A percentile compares a stretch with the other conserved stretches of the same genome.
Conservation (phyloP, 78 protist genomes). For the Chrysochromulina parva region DNA sequence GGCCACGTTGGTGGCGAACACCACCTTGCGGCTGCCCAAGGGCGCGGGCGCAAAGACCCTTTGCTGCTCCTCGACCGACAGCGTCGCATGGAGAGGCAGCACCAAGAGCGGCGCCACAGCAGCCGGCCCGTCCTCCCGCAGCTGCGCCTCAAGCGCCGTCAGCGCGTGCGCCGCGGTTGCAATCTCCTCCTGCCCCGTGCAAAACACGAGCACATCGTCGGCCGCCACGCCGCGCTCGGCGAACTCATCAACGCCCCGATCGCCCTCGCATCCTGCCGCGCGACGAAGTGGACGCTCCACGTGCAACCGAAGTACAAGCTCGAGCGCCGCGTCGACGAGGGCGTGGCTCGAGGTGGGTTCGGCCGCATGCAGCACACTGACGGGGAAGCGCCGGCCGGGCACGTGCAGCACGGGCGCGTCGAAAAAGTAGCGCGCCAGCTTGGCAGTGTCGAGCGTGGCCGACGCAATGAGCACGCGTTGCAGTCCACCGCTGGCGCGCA, state of each 20-base stretch:
- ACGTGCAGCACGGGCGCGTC: not conserved
- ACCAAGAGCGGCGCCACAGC: not conserved
- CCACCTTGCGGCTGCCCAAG: slow-evolving; percentile 16
- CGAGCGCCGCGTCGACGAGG: not conserved
- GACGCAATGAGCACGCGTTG: slow-evolving; percentile 71
- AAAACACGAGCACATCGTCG: slow-evolving; percentile 76
- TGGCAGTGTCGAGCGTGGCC: slow-evolving; percentile 83
- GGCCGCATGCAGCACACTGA: slow-evolving; percentile 17
- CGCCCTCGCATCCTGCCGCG: no score
- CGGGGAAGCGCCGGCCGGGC: not conserved
- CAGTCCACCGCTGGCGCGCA: not conserved
- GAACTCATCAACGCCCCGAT: no score
- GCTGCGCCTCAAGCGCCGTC: not conserved
- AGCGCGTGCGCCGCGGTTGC: not conserved
- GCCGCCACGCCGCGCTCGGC: slow-evolving; percentile 26
- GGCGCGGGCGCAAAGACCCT: slow-evolving; percentile 38
- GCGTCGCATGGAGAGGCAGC: slow-evolving; percentile 71
- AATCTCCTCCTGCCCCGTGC: slow-evolving; percentile 58
- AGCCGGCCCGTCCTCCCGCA: not conserved
- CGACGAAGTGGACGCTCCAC: not conserved
- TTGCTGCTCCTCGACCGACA: slow-evolving; percentile 64
- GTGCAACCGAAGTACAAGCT: not conserved
- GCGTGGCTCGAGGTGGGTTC: slow-evolving; percentile 39
- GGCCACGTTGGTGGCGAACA: slow-evolving; percentile 64
- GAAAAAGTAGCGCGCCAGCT: slow-evolving; percentile 19